Conservation (phyloP, 108 stramenopile species). For the Cyclostephanos invisitatus region DNA sequence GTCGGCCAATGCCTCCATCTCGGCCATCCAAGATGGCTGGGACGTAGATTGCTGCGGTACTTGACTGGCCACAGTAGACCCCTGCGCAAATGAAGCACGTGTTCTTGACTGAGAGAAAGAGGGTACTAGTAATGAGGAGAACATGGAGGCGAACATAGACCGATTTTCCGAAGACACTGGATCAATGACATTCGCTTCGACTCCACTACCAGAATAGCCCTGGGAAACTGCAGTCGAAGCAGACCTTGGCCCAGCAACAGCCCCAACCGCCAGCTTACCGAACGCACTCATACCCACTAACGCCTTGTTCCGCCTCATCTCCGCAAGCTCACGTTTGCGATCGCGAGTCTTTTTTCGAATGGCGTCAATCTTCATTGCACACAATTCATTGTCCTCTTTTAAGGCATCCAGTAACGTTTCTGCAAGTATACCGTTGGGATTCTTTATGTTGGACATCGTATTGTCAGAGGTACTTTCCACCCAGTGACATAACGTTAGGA, state of each 20-base stretch:
- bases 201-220: background rate
- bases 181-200: background rate
- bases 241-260: slow-evolving; percentile 2
- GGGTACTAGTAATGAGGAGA: slow-evolving; percentile 55
- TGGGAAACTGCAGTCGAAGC: slow-evolving; percentile 1
- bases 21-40: slow-evolving; percentile 77
- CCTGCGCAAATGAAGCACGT: slow-evolving; percentile 16
- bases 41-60: slow-evolving; percentile 3
- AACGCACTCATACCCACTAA: slow-evolving; percentile 64
- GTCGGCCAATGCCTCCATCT: slow-evolving; percentile 86
- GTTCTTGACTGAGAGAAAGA: slow-evolving; percentile 30
- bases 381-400: slow-evolving; percentile 47
- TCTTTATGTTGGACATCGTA: slow-evolving; percentile 40
- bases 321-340: slow-evolving; percentile 80
- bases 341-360: slow-evolving; percentile 69
- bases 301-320: slow-evolving; percentile 70
- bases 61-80: slow-evolving; percentile 11
- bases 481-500: slow-evolving; percentile 77
- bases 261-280: slow-evolving; percentile 39
- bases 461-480: slow-evolving; percentile 85
- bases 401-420: slow-evolving; percentile 83
- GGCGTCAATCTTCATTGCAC: slow-evolving; percentile 34
- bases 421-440: slow-evolving; percentile 70
- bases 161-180: slow-evolving; percentile 34
- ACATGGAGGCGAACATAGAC: slow-evolving; percentile 48